Percentiles rank a stretch among this genome's conserved stretches.
phyloP scores from a whole-genome alignment of 1,284 basidiomycete genomes.

The Ganoderma sinense region DNA sequence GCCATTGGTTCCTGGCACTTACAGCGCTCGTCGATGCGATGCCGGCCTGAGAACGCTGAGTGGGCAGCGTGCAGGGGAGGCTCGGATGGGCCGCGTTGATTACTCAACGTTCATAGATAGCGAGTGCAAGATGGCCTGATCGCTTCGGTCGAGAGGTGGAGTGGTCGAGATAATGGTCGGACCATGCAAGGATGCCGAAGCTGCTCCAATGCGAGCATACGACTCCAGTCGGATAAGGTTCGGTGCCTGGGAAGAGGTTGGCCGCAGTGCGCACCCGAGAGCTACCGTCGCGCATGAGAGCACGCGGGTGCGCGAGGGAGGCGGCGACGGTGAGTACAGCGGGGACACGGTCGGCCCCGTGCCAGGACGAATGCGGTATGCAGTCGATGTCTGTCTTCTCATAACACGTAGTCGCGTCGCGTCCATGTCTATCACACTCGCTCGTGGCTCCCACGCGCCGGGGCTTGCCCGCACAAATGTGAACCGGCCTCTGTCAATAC shows the following conservation, averaged over 20 bases:
- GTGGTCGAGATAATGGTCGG: neutral
- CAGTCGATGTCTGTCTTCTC: constrained; percentile 4
- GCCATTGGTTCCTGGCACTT: neutral
- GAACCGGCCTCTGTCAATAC: neutral
- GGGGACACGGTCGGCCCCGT: neutral
- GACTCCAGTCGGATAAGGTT: neutral
- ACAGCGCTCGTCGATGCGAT: neutral
- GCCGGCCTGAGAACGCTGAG: neutral
- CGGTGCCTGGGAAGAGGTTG: constrained; percentile 1
- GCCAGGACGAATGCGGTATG: neutral
- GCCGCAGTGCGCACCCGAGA: neutral
- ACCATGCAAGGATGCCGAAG: neutral
- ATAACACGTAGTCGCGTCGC: neutral
- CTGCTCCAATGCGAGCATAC: neutral
- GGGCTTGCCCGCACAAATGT: neutral
- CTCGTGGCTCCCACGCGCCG: neutral
- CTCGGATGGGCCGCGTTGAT: neutral
- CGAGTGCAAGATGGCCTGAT: neutral
- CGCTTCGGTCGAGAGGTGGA: neutral
- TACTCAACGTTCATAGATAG: neutral
- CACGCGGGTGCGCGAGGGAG: neutral
- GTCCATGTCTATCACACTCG: neutral
- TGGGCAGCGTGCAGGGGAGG: neutral
- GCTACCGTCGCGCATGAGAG: neutral
- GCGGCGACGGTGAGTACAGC: neutral